Evolutionary conservation across 495 filamentous ascomycete genomes (phyloP).

Genomic region (Penicillium subrubescens): DNA sequence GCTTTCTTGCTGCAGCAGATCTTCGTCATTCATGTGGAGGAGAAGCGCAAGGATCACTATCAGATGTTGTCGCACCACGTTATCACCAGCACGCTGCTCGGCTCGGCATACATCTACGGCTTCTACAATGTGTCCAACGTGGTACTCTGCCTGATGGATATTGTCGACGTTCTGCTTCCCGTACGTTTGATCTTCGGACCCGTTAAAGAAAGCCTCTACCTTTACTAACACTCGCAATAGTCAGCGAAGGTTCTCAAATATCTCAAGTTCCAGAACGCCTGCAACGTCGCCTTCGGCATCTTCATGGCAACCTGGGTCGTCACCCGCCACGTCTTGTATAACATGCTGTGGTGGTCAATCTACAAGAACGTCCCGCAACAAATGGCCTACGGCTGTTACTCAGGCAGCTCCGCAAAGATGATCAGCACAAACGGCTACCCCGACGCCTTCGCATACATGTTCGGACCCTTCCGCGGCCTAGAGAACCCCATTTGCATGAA

Average conservation of each 20-base stretch:
- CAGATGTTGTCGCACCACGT: constrained; percentile 97
- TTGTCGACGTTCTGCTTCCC: constrained; percentile 84
- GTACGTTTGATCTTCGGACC: constrained; percentile 54
- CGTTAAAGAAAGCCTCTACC: background rate
- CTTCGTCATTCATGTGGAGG: constrained; percentile 90
- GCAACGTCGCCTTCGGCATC: constrained; percentile 82
- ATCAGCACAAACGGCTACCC: constrained; percentile 58
- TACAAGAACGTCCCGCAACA: constrained; percentile 65
- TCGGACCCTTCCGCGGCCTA: constrained; percentile 69
- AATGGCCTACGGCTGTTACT: constrained; percentile 73
- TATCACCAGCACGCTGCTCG: constrained; percentile 79
- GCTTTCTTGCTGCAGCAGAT: constrained; percentile 95
- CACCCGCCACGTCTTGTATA: constrained; percentile 80
- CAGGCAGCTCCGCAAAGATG: constrained; percentile 54
- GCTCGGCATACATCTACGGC: constrained; percentile 78
- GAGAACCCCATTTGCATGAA: constrained; percentile 78
- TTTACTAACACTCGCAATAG: constrained; percentile 45
- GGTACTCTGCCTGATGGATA: constrained; percentile 89
- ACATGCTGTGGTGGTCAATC: constrained; percentile 75
- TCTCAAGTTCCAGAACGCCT: constrained; percentile 68
- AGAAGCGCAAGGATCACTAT: constrained; percentile 88
- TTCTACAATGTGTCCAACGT: constrained; percentile 85
- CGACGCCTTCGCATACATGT: constrained; percentile 58
- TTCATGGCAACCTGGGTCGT: constrained; percentile 88
- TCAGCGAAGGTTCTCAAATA: constrained; percentile 96